phyloP scores from a whole-genome alignment of 2,329 filamentous ascomycete species.

The Venturia effusa region DNA sequence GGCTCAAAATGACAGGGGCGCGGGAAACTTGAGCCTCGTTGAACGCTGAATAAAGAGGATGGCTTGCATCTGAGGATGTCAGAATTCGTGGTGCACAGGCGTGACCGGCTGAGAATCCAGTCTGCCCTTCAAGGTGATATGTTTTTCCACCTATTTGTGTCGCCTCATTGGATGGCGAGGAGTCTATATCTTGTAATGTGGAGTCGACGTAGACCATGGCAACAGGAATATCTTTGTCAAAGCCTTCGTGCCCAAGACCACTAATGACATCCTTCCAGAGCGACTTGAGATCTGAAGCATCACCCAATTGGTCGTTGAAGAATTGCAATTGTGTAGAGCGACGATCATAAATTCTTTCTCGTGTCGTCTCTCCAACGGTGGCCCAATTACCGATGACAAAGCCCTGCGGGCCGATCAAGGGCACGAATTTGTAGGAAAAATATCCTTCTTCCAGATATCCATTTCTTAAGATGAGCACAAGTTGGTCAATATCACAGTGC shows the following conservation, averaged over 20 bases:
- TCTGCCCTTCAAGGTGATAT: neutral
- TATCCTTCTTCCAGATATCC: slow-evolving; percentile 12
- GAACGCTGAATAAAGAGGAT: neutral
- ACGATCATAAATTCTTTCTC: neutral
- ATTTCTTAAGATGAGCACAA: slow-evolving; percentile 6
- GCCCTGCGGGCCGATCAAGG: slow-evolving; percentile 11
- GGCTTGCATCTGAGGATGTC: neutral
- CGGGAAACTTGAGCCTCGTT: neutral
- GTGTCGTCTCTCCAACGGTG: neutral
- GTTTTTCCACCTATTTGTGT: neutral
- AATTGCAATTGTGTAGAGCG: neutral
- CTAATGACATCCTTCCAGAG: neutral
- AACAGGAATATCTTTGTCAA: neutral
- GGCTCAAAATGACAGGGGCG: neutral
- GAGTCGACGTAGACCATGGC: neutral
- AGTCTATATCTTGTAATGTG: neutral
- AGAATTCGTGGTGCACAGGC: neutral
- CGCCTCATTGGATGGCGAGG: neutral
- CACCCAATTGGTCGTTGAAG: neutral
- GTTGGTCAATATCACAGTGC: neutral
- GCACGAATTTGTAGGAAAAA: slow-evolving; percentile 11
- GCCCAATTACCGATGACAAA: slow-evolving; percentile 3
- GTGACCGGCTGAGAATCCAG: neutral
- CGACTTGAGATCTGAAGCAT: neutral
- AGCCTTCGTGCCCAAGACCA: neutral